Conservation (phyloP, 306 rosid species). For the Mimosa bimucronata region DNA sequence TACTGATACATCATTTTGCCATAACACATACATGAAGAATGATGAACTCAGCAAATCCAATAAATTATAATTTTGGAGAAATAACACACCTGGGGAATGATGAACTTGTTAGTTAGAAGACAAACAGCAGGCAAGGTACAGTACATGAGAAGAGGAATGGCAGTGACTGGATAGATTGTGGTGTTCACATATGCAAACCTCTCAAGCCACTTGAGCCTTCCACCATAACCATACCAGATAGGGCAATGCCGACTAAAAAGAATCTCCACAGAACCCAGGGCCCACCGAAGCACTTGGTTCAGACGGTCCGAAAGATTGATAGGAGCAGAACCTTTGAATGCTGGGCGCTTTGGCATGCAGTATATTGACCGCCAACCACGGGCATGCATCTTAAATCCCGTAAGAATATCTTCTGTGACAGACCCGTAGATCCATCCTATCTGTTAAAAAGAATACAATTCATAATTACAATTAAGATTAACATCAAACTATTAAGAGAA, state of each 20-base stretch:
- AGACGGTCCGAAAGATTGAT: constrained; percentile 98
- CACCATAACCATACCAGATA: constrained; percentile 94
- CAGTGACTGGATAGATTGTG: constrained; percentile 89
- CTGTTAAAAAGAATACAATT: constrained; percentile 48
- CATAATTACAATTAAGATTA: constrained; percentile 9
- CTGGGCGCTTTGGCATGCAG: constrained; percentile 89
- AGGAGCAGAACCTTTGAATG: constrained; percentile 98
- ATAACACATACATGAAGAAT: background rate
- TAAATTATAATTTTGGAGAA: constrained; percentile 17
- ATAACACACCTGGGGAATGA: constrained; percentile 89
- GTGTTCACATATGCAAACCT: constrained; percentile 95
- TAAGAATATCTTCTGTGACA: constrained; percentile 97
- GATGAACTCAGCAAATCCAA: background rate
- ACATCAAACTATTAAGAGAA: background rate
- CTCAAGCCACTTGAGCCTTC: constrained; percentile 95
- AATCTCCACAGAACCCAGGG: constrained; percentile 94
- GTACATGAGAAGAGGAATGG: constrained; percentile 89
- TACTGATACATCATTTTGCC: background rate
- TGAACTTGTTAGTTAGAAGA: constrained; percentile 95
- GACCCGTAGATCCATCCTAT: constrained; percentile 99
- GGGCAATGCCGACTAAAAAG: constrained; percentile 95
- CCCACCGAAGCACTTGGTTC: constrained; percentile 99
- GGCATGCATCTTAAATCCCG: constrained; percentile 99
- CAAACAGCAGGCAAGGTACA: constrained; percentile 97
- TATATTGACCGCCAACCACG: constrained; percentile 98